Evolutionary conservation across 352 stramenopile species (phyloP).

Genomic region (Globisporangium megalacanthum): DNA sequence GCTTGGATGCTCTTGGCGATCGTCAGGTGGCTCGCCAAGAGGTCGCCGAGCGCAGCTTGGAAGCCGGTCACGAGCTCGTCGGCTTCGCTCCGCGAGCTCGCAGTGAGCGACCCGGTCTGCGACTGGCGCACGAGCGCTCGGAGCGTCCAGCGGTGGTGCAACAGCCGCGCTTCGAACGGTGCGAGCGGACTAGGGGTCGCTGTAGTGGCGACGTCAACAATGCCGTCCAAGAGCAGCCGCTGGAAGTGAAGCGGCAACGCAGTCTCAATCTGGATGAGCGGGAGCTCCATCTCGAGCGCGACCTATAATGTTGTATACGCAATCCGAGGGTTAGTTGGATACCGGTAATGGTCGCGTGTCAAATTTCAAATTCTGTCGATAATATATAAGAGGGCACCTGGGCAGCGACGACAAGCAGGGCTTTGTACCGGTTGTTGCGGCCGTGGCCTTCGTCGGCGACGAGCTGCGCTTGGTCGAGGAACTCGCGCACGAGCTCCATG

Average conservation of each 20-base stretch:
- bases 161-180: constrained; percentile 44
- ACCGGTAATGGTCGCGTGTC: too few species aligned
- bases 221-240: constrained; percentile 73
- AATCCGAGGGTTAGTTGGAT: too few species aligned
- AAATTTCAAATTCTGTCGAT: too few species aligned
- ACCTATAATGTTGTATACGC: constrained; percentile 11
- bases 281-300: constrained; percentile 64
- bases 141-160: constrained; percentile 77
- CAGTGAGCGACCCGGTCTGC: constrained; percentile 67
- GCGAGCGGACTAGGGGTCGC: constrained; percentile 17
- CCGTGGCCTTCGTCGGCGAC: constrained; percentile 70
- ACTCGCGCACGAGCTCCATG: constrained; percentile 77
- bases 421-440: constrained; percentile 70
- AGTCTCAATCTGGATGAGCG: constrained; percentile 48
- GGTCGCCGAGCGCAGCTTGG: constrained; percentile 61
- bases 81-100: constrained; percentile 52
- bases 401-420: constrained; percentile 61
- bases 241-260: constrained; percentile 72
- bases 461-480: constrained; percentile 80
- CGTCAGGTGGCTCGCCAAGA: constrained; percentile 47
- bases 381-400: constrained; percentile 20
- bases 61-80: constrained; percentile 62
- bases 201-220: constrained; percentile 51
- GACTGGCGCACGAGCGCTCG: constrained; percentile 63
- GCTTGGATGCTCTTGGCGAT: constrained; percentile 60